Evolutionary conservation across 169 alveolate species (phyloP), one percentile per base, ranked within the genome.

Genomic region (Blepharisma undulans): DNA sequence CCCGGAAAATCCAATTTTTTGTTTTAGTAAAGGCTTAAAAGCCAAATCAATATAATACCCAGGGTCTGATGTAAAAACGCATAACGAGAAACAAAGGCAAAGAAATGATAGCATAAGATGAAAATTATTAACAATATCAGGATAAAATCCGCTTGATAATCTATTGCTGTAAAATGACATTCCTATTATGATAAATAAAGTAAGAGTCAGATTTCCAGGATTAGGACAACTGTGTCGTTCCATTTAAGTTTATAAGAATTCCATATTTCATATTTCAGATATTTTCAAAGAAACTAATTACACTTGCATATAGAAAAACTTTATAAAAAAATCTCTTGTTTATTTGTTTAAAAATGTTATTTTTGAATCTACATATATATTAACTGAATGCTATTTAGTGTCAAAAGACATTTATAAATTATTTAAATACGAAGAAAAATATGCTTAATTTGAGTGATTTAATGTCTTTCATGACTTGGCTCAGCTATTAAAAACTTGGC

Each of bases 401-500:
- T 36, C 60, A n/a, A n/a, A n/a, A n/a, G n/a, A n/a, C n/a, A n/a
- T n/a, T n/a, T n/a, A 66, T 66, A 66, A 66, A 19, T 66, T 16
- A 66, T 16, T 16, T 66, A 66, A 16, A 16, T 66, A 66, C 76
- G 76, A 16, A 14, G 14, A 16, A 66, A 66, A 66, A 66, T 16
- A 66, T 66, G 22, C 76, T 66, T 16, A 66, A 66, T 66, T 16
- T 16, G 76, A 16, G 14, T 66, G 19, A 16, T 16, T 66, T 66
- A 66, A 16, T 19, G 14, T 10, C 10, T 72, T 72, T 72, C 79
- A 72, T 25, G 79, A 10, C 30, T 25, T 22, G 79, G 59, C 61
- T 78, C 76, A 78, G 86, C 76, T 4, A 78, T 25, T 32, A 78
- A 78, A 32, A 78, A 6, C 59, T 78, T 78, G 32, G 86, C 86